phyloP scores from a whole-genome alignment of 345 rosid species.

The Melaleuca alternifolia region DNA sequence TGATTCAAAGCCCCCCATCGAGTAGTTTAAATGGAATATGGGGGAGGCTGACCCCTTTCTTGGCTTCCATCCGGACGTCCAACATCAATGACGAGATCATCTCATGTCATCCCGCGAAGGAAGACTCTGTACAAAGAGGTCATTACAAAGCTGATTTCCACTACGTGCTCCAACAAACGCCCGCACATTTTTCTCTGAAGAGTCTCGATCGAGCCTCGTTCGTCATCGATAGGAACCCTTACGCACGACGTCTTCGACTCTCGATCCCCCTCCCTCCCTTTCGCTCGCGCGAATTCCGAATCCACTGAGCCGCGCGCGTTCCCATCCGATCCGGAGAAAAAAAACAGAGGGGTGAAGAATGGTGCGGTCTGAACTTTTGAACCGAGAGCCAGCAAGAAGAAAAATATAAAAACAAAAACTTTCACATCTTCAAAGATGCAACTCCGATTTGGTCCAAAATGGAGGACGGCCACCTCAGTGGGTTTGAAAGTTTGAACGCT shows the following conservation, averaged over 20 bases:
- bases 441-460: neutral
- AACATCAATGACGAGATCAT: neutral
- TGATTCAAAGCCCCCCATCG: neutral
- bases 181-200: too few species aligned
- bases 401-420: too few species aligned
- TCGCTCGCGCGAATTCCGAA: neutral
- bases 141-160: neutral
- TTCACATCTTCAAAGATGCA: neutral
- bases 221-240: too few species aligned
- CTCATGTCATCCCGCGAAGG: neutral
- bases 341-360: too few species aligned
- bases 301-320: neutral
- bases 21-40: neutral
- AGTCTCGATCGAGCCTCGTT: too few species aligned
- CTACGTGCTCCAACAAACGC: neutral
- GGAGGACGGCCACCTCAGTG: neutral
- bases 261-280: too few species aligned
- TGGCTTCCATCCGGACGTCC: neutral
- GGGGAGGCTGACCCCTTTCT: neutral
- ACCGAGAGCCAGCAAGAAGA: neutral
- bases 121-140: neutral
- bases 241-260: too few species aligned
- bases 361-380: neutral
- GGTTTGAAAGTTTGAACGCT: neutral
- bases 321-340: neutral